These are phyloP conservation scores for Penicillium lagena DNA, from an alignment of 495 filamentous ascomycete genomes.

Conservation along the genomic window DNA sequence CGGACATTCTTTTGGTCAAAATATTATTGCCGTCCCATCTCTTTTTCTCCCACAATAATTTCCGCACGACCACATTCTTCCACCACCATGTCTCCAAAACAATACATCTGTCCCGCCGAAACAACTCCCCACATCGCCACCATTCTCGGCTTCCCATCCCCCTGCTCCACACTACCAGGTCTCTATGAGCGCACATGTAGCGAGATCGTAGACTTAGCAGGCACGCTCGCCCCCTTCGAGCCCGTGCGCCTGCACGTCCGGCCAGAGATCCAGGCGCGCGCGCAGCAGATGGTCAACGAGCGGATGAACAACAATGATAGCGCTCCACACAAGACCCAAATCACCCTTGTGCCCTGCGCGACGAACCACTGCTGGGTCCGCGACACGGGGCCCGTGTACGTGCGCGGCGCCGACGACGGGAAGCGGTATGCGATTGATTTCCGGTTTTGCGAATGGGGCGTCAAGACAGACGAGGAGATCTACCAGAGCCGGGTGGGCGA, in stretches of 20 bases:
- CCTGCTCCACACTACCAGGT: constrained; percentile 15
- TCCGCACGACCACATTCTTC: not conserved
- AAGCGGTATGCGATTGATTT: constrained; percentile 25
- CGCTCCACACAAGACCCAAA: constrained; percentile 1
- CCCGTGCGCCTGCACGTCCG: constrained; percentile 26
- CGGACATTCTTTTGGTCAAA: too few relatives aligned
- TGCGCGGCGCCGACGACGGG: constrained; percentile 11
- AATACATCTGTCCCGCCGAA: constrained; percentile 20
- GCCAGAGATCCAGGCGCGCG: constrained; percentile 14
- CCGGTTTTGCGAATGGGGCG: constrained; percentile 29
- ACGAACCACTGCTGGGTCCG: constrained; percentile 32
- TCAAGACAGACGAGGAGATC: constrained; percentile 11
- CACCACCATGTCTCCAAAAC: constrained; percentile 5
- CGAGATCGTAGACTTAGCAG: constrained; percentile 24
- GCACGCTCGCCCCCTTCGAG: constrained; percentile 26
- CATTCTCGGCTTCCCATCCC: constrained; percentile 30
- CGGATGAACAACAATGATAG: not conserved
- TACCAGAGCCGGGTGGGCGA: constrained; percentile 9
- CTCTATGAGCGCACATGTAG: constrained; percentile 15
- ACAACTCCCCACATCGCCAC: constrained; percentile 23
- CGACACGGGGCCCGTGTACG: constrained; percentile 30
- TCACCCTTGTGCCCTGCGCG: constrained; percentile 12
- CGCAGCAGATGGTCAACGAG: constrained; percentile 11
- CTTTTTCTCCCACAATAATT: not conserved
- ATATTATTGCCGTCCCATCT: not conserved